Percentiles rank a stretch among this genome's conserved stretches.
phyloP scores from a whole-genome alignment of 257 asterid genomes.

The Solanum pennellii region DNA sequence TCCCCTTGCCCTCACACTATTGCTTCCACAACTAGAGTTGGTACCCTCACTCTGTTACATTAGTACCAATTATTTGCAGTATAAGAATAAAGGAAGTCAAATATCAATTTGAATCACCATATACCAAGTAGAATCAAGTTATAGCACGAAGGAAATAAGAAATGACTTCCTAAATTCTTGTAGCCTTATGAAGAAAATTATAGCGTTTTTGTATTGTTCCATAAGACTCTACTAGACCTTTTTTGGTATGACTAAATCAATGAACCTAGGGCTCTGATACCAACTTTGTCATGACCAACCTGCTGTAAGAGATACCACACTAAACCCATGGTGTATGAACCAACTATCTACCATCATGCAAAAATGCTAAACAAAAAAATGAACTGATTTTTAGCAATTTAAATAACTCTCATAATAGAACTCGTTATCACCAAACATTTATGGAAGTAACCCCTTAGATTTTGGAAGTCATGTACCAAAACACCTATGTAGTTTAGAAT shows the following conservation, averaged over 20 bases:
- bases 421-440: not conserved
- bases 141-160: not conserved
- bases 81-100: too few species aligned
- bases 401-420: not conserved
- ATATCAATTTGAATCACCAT: too few species aligned
- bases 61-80: too few species aligned
- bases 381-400: too few species aligned
- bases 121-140: too few species aligned
- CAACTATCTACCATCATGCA: not conserved
- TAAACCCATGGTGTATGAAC: not conserved
- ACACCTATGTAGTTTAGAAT: not conserved
- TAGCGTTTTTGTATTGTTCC: not conserved
- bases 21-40: too few species aligned
- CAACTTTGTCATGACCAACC: not conserved
- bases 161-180: not conserved
- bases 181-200: not conserved
- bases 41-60: too few species aligned
- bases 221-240: not conserved
- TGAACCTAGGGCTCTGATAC: not conserved
- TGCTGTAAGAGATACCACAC: not conserved
- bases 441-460: not conserved
- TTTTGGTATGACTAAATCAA: not conserved
- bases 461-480: not conserved
- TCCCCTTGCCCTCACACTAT: too few species aligned
- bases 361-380: not conserved